Base-by-base conservation (phyloP, 495 filamentous ascomycete genomes). In the Choiromyces venosus region DNA sequence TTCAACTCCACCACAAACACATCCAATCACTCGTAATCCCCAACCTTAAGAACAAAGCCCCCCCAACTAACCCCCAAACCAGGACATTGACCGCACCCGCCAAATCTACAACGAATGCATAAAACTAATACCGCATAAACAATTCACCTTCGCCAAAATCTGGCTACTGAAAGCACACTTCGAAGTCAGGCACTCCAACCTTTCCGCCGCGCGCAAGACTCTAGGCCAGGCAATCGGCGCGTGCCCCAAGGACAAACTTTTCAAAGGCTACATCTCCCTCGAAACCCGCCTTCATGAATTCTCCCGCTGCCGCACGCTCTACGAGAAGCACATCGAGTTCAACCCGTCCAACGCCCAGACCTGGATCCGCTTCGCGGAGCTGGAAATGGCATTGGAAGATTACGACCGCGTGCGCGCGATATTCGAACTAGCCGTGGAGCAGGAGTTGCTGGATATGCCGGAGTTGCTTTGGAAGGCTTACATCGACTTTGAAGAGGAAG, bases 401-500 rank as follows among this genome's bases (percentile, higher is more conserved):
- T 82, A 93, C 19, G 93, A 96, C 14, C 89, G 95, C 18, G 89
- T 90, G 14, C 86, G 96, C n/a, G 93, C 90, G 29, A 95, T 99
- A 77, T 99, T 92, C 80, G 96, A 97, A 83, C 85, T 99, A 16
- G 94, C 92, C 19, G 90, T 97, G 75, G 86, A 88, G 39, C 93
- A 97, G 82, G 86, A 90, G 25, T 85, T 87, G 8, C 84, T 99
- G n/a, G 96, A 99, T 81, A 99, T 98, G 95, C 95, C 95, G 6
- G 95, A 99, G 83, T 83, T 97, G 71, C 84, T 99, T 16, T 99
- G 95, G 95, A 97, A 97, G 83, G 88, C 92, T 2, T 99, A 97
- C 81, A 97, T 99, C 79, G 94, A 98, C 83, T 99, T 98, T 79
- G 96, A 98, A 83, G 94, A 97, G 80, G 91, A 96, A 74, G 91